Percentiles rank a stretch among this genome's conserved stretches.
Evolutionary conservation across 129 eudicot species (phyloP).

Genomic region (Helianthus tuberosus): DNA sequence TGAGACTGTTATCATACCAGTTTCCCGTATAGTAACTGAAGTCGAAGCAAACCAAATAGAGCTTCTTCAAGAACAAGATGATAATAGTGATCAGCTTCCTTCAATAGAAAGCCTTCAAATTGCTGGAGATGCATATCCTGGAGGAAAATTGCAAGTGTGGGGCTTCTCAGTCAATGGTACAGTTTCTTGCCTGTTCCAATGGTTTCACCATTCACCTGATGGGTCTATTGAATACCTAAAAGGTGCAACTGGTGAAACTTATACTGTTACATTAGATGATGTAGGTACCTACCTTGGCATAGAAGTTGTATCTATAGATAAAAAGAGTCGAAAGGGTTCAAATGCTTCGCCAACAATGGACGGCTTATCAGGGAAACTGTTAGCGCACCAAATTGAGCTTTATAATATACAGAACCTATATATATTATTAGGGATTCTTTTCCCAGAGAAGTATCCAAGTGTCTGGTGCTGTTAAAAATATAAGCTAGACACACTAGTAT

Average conservation of each 20-base stretch:
- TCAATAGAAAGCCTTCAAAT: neutral
- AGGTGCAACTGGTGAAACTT: neutral
- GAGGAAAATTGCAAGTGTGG: neutral
- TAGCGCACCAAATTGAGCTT: too few species aligned
- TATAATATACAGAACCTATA: too few species aligned
- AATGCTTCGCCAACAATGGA: neutral
- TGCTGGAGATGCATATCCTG: neutral
- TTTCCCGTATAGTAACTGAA: neutral
- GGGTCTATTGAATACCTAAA: neutral
- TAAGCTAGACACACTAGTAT: too few species aligned
- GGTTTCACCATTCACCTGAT: neutral
- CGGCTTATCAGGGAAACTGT: neutral
- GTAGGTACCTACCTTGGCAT: slow-evolving; percentile 6
- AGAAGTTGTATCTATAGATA: neutral
- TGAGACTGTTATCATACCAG: too few species aligned
- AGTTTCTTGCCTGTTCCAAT: neutral
- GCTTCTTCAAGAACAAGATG: neutral
- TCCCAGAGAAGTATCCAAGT: too few species aligned
- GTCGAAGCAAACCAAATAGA: neutral
- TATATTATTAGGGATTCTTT: too few species aligned
- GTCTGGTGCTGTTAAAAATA: too few species aligned
- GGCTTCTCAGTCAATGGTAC: slow-evolving; percentile 8
- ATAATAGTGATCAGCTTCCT: neutral
- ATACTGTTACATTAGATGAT: neutral
- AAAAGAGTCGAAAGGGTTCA: neutral